Evolutionary conservation across 192 early-diverging fungal genomes (phyloP).

Genomic region (Lunasporangiospora selenospora): DNA sequence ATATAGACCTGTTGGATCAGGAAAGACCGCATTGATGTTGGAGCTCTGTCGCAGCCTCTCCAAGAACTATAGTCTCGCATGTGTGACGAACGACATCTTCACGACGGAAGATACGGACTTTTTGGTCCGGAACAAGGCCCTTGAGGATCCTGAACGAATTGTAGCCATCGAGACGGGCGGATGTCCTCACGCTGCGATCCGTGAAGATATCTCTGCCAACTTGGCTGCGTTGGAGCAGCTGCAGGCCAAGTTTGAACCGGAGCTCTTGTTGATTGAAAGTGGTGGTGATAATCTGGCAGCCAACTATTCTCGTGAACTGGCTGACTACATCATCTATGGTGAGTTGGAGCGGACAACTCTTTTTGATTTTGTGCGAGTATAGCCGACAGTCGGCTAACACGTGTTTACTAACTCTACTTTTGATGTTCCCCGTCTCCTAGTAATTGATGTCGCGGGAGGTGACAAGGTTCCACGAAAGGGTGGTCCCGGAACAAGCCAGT

Average conservation of each 20-base stretch:
- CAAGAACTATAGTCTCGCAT: conserved; percentile 83
- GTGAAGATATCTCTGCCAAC: conserved; percentile 97
- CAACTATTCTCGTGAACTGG: conserved; percentile 78
- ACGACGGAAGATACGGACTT: conserved; percentile 98
- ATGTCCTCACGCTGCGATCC: conserved; percentile 94
- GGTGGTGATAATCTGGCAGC: conserved; percentile 95
- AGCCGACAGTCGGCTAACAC: not conserved
- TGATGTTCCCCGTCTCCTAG: conserved; percentile 30
- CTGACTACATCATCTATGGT: conserved; percentile 94
- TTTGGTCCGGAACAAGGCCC: conserved; percentile 85
- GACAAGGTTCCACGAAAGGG: conserved; percentile 98
- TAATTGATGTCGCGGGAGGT: conserved; percentile 97
- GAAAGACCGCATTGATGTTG: conserved; percentile 94
- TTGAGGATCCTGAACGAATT: conserved; percentile 84
- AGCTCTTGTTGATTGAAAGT: conserved; percentile 89
- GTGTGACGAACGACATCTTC: conserved; percentile 98
- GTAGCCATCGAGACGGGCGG: conserved; percentile 95
- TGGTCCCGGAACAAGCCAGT: conserved; percentile 97
- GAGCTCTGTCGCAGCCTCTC: conserved; percentile 86
- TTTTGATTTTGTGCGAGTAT: not conserved
- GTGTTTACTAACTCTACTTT: not conserved
- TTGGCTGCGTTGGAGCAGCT: conserved; percentile 87
- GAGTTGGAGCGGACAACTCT: not conserved
- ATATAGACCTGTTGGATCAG: conserved; percentile 88
- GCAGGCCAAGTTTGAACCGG: conserved; percentile 83